Evolutionary conservation across 805 yeast genomes (phyloP).

Genomic region (Tetrapisispora arboricola): DNA sequence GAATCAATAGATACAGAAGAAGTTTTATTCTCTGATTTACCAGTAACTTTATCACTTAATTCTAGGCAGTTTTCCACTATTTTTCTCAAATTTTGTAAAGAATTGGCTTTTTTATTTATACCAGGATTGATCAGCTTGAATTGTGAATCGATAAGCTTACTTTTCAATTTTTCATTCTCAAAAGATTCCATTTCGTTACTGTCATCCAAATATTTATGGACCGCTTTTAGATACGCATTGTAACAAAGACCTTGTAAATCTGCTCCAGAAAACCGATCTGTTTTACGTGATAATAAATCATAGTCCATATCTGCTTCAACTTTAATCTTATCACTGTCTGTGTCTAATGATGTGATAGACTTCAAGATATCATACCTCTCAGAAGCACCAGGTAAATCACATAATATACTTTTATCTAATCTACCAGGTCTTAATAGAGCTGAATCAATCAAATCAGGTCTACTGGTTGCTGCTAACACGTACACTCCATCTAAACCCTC

Average conservation of each 20-base stretch:
- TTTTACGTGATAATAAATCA: constrained; percentile 40
- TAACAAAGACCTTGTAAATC: constrained; percentile 88
- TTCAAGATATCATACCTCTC: constrained; percentile 66
- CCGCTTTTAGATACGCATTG: constrained; percentile 83
- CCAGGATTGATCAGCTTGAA: background rate
- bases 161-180: background rate
- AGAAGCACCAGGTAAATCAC: constrained; percentile 68
- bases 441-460: constrained; percentile 93
- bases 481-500: constrained; percentile 96
- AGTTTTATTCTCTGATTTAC: background rate
- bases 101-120: background rate
- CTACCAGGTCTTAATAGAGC: constrained; percentile 94
- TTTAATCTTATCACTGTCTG: constrained; percentile 30
- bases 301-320: constrained; percentile 43
- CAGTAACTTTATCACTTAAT: background rate
- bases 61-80: background rate
- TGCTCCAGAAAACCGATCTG: constrained; percentile 86
- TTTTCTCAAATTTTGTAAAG: background rate
- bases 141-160: background rate
- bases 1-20: constrained; percentile 5
- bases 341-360: constrained; percentile 17
- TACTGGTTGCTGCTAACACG: constrained; percentile 88
- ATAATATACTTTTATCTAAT: constrained; percentile 81
- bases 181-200: background rate
- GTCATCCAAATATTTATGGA: constrained; percentile 50